Conservation (phyloP, 306 rosid genomes). For the Ammopiptanthus mongolicus region DNA sequence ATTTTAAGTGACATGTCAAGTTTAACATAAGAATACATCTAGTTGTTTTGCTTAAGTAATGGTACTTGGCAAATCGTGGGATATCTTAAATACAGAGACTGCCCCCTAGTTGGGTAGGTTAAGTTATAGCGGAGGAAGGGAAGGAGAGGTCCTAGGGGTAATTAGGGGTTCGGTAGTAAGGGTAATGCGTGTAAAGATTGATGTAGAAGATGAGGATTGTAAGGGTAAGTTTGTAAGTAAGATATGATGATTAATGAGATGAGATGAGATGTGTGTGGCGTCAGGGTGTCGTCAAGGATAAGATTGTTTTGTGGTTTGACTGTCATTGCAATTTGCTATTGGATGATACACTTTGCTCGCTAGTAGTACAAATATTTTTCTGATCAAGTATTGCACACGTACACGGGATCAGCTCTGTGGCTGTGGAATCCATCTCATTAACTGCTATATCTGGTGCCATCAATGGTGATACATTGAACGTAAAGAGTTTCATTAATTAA, state of each 20-base stretch:
- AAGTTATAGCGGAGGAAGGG: background rate
- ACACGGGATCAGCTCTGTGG: constrained; percentile 1
- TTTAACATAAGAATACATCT: too few species aligned
- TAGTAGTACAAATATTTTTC: background rate
- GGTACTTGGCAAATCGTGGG: too few species aligned
- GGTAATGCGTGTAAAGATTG: background rate
- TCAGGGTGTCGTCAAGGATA: constrained; percentile 50
- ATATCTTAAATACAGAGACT: background rate
- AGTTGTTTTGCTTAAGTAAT: too few species aligned
- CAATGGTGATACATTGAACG: too few species aligned
- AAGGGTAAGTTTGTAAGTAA: too few species aligned
- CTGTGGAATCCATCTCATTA: background rate
- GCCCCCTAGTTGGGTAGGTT: background rate
- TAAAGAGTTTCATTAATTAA: too few species aligned
- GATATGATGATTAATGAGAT: background rate
- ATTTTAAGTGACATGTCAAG: too few species aligned
- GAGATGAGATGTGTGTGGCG: constrained; percentile 1
- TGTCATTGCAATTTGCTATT: background rate
- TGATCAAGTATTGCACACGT: constrained; percentile 8
- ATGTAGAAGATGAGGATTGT: background rate
- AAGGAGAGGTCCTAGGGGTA: background rate
- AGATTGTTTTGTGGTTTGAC: constrained; percentile 40
- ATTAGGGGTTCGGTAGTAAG: background rate
- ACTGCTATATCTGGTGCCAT: background rate
- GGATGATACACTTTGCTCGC: too few species aligned